Base-by-base conservation (phyloP, 805 yeast genomes). In the Pichia heedii region DNA sequence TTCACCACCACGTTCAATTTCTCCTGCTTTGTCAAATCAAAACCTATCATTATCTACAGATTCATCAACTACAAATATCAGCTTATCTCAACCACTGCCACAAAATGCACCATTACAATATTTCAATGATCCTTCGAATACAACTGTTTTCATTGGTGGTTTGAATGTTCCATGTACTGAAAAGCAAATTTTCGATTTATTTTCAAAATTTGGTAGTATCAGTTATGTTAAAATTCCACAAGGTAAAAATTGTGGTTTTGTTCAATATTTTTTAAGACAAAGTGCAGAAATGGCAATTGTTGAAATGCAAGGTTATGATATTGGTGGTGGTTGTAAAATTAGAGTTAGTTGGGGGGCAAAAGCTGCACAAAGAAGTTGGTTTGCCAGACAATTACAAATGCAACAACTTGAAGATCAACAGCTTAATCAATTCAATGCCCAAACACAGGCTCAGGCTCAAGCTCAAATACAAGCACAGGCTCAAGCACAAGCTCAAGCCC, bases 281-380 rank as follows among this genome's bases (percentile, higher is more conserved):
- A 79, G 85, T 52, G 96, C 96, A 2, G 96, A 89, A 62, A 72
- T 72, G 43, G 95, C 96, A 11, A 84, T 88, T 49, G 70, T 76
- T 30, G 83, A 81, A 50, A 83, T 88, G 94, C 95, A 88, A 63
- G 95, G 95, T 10, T 85, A 79, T 58, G 86, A 87, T 32, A 81
- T 88, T 53, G 90, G 64, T 19, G 89, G 40, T 11, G 88, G 85
- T 45, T 81, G 85, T 45, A 73, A 90, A 48, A 79, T 88, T 39
- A 71, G 95, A 53, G 71, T 88, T 45, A 81, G 90, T 41, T 88
- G 96, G 96, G 96, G 96, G 33, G 66, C 66, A 26, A 73, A 87
- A 52, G 76, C 84, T 11, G 66, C 63, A 21, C 67, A 60, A 52
- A 54, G 66, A 45, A 61, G 56, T 42, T 58, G 62, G 62, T 57